phyloP scores from a whole-genome alignment of 129 eudicot genomes.

The Artemisia tridentata region DNA sequence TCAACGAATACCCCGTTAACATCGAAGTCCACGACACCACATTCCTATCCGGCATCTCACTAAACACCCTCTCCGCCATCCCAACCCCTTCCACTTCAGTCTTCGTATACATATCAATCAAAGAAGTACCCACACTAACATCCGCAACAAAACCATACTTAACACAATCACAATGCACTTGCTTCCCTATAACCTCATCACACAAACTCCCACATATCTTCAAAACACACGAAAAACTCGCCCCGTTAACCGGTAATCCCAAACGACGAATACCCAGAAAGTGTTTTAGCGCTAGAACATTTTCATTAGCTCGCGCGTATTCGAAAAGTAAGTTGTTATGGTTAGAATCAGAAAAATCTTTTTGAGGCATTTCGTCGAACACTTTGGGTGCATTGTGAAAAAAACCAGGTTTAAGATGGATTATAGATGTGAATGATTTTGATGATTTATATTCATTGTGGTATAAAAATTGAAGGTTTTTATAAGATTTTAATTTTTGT shows the following conservation, averaged over 20 bases:
- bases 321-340: slow-evolving; percentile 67
- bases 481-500: slow-evolving; percentile 22
- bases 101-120: slow-evolving; percentile 83
- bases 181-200: slow-evolving; percentile 52
- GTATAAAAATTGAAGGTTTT: slow-evolving; percentile 11
- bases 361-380: slow-evolving; percentile 58
- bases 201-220: slow-evolving; percentile 71
- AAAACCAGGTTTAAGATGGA: slow-evolving; percentile 7
- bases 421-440: slow-evolving; percentile 23
- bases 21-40: slow-evolving; percentile 96
- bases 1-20: slow-evolving; percentile 63
- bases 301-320: slow-evolving; percentile 53
- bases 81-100: slow-evolving; percentile 28
- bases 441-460: neutral
- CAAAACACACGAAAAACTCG: slow-evolving; percentile 66
- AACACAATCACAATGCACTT: slow-evolving; percentile 67
- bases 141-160: slow-evolving; percentile 61
- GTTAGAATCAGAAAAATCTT: slow-evolving; percentile 30
- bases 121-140: slow-evolving; percentile 91
- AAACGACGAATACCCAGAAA: slow-evolving; percentile 41
- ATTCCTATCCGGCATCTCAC: slow-evolving; percentile 65
- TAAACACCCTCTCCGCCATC: slow-evolving; percentile 58
- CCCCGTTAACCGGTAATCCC: slow-evolving; percentile 60
- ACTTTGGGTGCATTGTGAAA: slow-evolving; percentile 35
- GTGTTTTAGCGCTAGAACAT: slow-evolving; percentile 43